Evolutionary conservation across 2,329 filamentous ascomycete genomes (phyloP), one percentile per base, ranked within the genome.

Genomic region (Incumbomyces lentus): DNA sequence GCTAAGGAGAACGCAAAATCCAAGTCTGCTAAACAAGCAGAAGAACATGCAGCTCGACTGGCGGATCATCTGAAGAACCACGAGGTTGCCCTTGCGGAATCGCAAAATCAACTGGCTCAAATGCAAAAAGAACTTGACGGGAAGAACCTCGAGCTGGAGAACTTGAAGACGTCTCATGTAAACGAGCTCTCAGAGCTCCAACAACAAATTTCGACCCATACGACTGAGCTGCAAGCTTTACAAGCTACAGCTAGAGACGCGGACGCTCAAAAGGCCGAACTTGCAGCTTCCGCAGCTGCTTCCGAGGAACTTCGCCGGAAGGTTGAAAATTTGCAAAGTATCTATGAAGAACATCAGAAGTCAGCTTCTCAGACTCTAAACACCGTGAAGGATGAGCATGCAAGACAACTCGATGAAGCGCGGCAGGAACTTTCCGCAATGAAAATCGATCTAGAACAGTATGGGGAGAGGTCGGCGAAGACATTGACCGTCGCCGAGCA

Each of bases 391-490:
- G 47, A 50, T 33, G 43, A 38, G 5, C 43, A 45, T 26, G 34
- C 33, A 3, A 50, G 49, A 44, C 44, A 52, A 37, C 34, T 55
- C 13, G 46, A 52, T 18, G 49, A 36, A n/a, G 44, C 44, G 5
- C 47, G 51, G 35, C 45, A 31, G 6, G 17, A 38, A 8, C 18
- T 45, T 3, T 3, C 31, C 10, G 14, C 18, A 2, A 22, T 32
- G n/a, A 7, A 38, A 32, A 8, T 26, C 8, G 22, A 26, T 4
- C 22, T 26, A 8, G 22, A 26, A 26, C 22, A 26, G 22, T 8
- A 26, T 26, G 58, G 63, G 40, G 58, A 62, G 18, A 11, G 43
- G 1, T 18, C 38, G 13, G n/a, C 46, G 10, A 26, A 26, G 8
- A 8, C 22, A 26, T 26, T 26, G 22, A 26, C 22, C 4, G 8